A percentile compares a stretch with the other conserved stretches of the same genome.
These are phyloP conservation scores for Zalaria obscura DNA, from an alignment of 2,329 filamentous ascomycete genomes.

Conservation along the genomic window DNA sequence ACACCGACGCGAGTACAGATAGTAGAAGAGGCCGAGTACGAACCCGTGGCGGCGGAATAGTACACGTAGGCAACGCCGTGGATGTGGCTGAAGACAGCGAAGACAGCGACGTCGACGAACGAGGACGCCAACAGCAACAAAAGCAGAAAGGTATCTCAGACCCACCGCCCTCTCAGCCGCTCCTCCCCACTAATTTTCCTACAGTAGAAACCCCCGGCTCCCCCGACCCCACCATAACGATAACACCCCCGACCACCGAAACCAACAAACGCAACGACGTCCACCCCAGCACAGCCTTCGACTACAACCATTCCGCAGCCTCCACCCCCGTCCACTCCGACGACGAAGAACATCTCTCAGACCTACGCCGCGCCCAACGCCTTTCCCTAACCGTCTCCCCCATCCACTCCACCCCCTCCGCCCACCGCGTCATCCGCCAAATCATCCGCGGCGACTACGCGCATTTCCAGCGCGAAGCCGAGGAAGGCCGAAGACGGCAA, in stretches of 20 bases:
- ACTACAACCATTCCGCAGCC: conserved; percentile 46
- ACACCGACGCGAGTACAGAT: conserved; percentile 11
- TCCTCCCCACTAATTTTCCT: background rate
- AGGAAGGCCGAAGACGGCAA: conserved; percentile 63
- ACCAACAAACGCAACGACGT: conserved; percentile 26
- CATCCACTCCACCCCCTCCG: conserved; percentile 59
- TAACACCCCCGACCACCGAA: conserved; percentile 10
- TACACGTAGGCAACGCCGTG: conserved; percentile 8
- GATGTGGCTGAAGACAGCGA: conserved; percentile 2
- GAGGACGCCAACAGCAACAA: no score
- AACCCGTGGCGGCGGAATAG: background rate
- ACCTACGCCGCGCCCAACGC: conserved; percentile 78
- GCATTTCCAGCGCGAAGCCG: conserved; percentile 60
- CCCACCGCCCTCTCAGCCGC: background rate
- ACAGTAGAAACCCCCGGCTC: conserved; percentile 1
- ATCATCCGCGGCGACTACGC: conserved; percentile 79
- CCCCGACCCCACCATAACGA: conserved; percentile 13
- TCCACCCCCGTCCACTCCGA: conserved; percentile 64
- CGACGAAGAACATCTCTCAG: conserved; percentile 68
- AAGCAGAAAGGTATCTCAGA: no score
- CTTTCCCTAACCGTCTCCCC: conserved; percentile 68
- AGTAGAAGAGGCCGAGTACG: conserved; percentile 3
- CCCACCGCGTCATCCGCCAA: conserved; percentile 73
- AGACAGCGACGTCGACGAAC: conserved; percentile 5
- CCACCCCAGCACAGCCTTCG: conserved; percentile 77